Base-by-base conservation (phyloP, 371 early-diverging fungal genomes). In the Mortierella sp. region DNA sequence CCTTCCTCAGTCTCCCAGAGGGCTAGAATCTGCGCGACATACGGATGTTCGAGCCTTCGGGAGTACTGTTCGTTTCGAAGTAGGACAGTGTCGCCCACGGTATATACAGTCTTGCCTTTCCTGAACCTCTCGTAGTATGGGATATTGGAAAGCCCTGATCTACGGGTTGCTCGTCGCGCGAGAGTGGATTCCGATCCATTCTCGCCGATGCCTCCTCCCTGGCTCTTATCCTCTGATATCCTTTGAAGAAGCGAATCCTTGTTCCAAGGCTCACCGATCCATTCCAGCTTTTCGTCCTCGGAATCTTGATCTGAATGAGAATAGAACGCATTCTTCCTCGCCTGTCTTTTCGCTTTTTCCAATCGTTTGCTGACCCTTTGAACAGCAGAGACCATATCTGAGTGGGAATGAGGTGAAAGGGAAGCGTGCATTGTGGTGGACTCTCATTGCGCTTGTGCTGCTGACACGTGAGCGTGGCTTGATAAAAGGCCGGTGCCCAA, bases 1-100 rank as follows among this genome's bases (percentile, higher is more conserved):
- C 82, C 80, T n/a, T 61, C 62, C 46, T 85, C 84, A 45, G 80
- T 81, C 69, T 84, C 80, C 82, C 84, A 84, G 38, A 85, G 79
- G 27, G 69, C 65, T 51, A 63, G 42, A 18, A 85, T 83, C 23
- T 79, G 78, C 0, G 84, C 85, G 26, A 79, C 53, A 21, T 81
- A 74, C 9, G 84, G 68, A 24, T 72, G 61, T 12, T 81, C 81
- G 19, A 61, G 45, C 16, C 54, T 76, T 27, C 55, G 19, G 7
- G 76, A 65, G 21, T 54, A 76, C 4, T 67, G 60, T 7, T 73
- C 70, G 46, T 79, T 79, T 28, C 57, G 38, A 41, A 79, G 64
- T 7, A 79, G 63, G 34, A 79, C 79, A 54, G 58, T 51, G 26
- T 72, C 79, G 39, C 79, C 79, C 14, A 79, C 6, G 1, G 28